A percentile compares a stretch with the other conserved stretches of the same genome.
These are phyloP conservation scores for Skeletonema menzelii DNA, from an alignment of 108 stramenopile species.

Conservation along the genomic window DNA sequence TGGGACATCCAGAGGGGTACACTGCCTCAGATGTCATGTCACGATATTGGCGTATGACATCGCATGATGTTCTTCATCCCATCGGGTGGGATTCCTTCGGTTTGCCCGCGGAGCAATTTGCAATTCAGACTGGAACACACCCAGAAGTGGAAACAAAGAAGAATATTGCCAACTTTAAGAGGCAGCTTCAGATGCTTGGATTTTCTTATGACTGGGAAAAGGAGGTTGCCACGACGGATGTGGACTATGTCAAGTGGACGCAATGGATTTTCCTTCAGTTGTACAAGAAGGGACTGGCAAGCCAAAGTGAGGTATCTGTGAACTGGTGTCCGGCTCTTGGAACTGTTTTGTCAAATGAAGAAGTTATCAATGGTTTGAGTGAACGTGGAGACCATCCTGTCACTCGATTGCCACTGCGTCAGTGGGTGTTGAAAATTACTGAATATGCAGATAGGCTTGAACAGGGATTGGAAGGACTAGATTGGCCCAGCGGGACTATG, in stretches of 20 bases:
- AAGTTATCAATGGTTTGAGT: conserved; percentile 95
- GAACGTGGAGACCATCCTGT: conserved; percentile 96
- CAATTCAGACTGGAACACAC: conserved; percentile 95
- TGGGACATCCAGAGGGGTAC: conserved; percentile 97
- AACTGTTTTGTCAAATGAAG: conserved; percentile 98
- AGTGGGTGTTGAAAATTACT: conserved; percentile 98
- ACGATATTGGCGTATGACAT: conserved; percentile 97
- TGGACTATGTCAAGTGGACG: conserved; percentile 96
- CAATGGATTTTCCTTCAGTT: conserved; percentile 98
- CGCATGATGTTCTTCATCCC: conserved; percentile 96
- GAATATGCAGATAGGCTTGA: conserved; percentile 95
- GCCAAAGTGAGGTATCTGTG: conserved; percentile 86
- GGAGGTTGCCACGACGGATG: conserved; percentile 95
- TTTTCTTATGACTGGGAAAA: conserved; percentile 98
- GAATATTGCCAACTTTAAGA: conserved; percentile 96
- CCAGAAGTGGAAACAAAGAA: conserved; percentile 91
- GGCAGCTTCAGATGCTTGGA: conserved; percentile 94
- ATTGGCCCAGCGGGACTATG: conserved; percentile 95
- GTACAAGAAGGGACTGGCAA: conserved; percentile 89
- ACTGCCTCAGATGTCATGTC: conserved; percentile 97
- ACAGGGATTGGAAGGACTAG: conserved; percentile 84
- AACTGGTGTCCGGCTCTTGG: conserved; percentile 98
- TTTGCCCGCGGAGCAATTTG: conserved; percentile 99
- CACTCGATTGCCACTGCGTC: conserved; percentile 84
- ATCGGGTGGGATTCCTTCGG: conserved; percentile 99